A percentile compares a stretch with the other conserved stretches of the same genome.
These are phyloP conservation scores for Ascochyta rabiei DNA, from an alignment of 2,329 filamentous ascomycete genomes.

Conservation along the genomic window DNA sequence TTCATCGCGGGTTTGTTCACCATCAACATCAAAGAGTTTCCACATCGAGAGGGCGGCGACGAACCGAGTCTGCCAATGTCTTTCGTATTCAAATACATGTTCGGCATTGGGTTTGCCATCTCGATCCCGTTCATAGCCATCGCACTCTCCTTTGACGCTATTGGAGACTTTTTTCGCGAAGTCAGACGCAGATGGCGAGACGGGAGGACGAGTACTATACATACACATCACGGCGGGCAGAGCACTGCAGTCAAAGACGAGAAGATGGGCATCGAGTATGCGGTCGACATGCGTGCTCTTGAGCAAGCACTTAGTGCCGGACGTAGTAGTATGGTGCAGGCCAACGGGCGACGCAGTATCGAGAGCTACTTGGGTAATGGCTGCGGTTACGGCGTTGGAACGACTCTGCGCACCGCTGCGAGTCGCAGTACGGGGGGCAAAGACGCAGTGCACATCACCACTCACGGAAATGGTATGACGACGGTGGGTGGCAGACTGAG, in stretches of 20 bases:
- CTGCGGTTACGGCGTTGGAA: slow-evolving; percentile 20
- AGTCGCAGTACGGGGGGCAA: slow-evolving; percentile 40
- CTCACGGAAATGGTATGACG: slow-evolving; percentile 15
- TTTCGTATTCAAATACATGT: slow-evolving; percentile 63
- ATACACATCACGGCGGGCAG: not conserved
- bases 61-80: slow-evolving; percentile 50
- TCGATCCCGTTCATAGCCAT: slow-evolving; percentile 58
- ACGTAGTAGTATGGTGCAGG: slow-evolving; percentile 29
- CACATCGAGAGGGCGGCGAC: slow-evolving; percentile 36
- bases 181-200: slow-evolving; percentile 26
- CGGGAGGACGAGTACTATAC: not conserved
- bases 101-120: slow-evolving; percentile 61
- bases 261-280: slow-evolving; percentile 24
- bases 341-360: slow-evolving; percentile 30
- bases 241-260: slow-evolving; percentile 19
- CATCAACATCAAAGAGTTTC: slow-evolving; percentile 60
- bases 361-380: slow-evolving; percentile 35
- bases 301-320: slow-evolving; percentile 38
- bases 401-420: slow-evolving; percentile 35
- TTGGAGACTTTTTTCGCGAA: slow-evolving; percentile 42
- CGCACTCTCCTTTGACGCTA: slow-evolving; percentile 54
- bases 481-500: slow-evolving; percentile 23
- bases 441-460: slow-evolving; percentile 15
- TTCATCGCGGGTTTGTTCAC: slow-evolving; percentile 64
- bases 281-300: slow-evolving; percentile 31